Percentiles rank a stretch among this genome's conserved stretches.
Evolutionary conservation across 495 filamentous ascomycete genomes (phyloP).

Genomic region (Trichocladium uniseriatum): DNA sequence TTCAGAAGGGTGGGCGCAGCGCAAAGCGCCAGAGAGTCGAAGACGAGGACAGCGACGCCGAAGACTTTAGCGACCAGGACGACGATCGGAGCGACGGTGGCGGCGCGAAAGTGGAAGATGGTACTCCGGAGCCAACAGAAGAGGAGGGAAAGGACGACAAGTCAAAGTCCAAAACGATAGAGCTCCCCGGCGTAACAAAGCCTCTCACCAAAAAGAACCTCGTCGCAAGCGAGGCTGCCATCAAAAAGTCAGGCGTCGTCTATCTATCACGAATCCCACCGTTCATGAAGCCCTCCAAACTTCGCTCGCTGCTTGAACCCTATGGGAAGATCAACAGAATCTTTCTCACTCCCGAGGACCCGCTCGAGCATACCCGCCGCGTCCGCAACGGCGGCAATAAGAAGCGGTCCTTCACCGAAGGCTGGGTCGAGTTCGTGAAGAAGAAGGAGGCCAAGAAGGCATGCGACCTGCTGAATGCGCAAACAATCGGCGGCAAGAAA

Average conservation of each 20-base stretch:
- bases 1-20: conserved; percentile 52
- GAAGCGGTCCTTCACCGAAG: conserved; percentile 77
- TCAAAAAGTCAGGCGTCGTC: conserved; percentile 64
- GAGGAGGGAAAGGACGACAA: conserved; percentile 16
- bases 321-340: conserved; percentile 76
- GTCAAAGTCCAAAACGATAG: conserved; percentile 15
- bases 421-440: conserved; percentile 80
- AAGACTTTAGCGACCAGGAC: conserved; percentile 26
- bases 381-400: conserved; percentile 71
- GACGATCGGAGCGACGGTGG: conserved; percentile 13
- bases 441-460: conserved; percentile 63
- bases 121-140: background rate
- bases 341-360: conserved; percentile 77
- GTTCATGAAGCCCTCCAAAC: conserved; percentile 82
- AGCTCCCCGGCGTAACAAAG: conserved; percentile 39
- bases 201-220: conserved; percentile 52
- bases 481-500: conserved; percentile 78
- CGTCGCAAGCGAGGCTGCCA: conserved; percentile 45
- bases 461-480: conserved; percentile 77
- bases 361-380: conserved; percentile 47
- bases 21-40: conserved; percentile 59
- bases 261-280: conserved; percentile 89
- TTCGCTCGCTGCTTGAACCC: conserved; percentile 65
- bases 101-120: background rate
- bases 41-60: conserved; percentile 33